These are phyloP conservation scores for Mortierella claussenii DNA, from an alignment of 192 early-diverging fungal species.

Conservation along the genomic window DNA sequence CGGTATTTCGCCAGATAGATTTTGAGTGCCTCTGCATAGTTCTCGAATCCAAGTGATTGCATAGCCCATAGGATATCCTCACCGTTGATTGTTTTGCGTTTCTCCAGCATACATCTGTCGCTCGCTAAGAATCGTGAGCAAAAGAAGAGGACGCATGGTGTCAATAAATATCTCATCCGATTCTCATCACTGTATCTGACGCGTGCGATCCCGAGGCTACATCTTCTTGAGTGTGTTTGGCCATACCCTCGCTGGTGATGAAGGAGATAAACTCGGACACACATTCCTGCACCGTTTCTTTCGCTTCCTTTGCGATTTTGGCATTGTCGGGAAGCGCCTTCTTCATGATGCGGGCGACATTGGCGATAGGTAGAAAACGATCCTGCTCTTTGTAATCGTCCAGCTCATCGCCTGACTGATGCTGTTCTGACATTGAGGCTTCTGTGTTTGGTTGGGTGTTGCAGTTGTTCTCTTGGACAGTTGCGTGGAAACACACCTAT, in stretches of 20 bases:
- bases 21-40: conserved; percentile 91
- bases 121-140: too few relatives aligned
- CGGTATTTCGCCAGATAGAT: conserved; percentile 91
- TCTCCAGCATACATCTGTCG: conserved; percentile 94
- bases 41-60: conserved; percentile 97
- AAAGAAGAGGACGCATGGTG: too few relatives aligned
- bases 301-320: conserved; percentile 98
- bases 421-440: conserved; percentile 54
- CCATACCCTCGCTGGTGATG: conserved; percentile 91
- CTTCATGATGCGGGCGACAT: conserved; percentile 98
- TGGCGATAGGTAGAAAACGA: conserved; percentile 95
- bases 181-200: too few relatives aligned
- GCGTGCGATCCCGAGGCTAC: too few relatives aligned
- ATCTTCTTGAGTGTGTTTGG: too few relatives aligned
- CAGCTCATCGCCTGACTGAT: conserved; percentile 68
- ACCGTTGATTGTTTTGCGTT: conserved; percentile 97
- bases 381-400: conserved; percentile 95
- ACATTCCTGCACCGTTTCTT: conserved; percentile 96
- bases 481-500: too few relatives aligned
- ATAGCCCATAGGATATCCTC: conserved; percentile 99
- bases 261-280: conserved; percentile 99
- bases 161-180: too few relatives aligned
- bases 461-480: too few relatives aligned
- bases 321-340: conserved; percentile 95
- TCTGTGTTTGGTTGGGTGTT: too few relatives aligned